A percentile compares a stretch with the other conserved stretches of the same genome.
These are phyloP conservation scores for Evansstolkia leycettana DNA, from an alignment of 495 filamentous ascomycete genomes.

Conservation along the genomic window DNA sequence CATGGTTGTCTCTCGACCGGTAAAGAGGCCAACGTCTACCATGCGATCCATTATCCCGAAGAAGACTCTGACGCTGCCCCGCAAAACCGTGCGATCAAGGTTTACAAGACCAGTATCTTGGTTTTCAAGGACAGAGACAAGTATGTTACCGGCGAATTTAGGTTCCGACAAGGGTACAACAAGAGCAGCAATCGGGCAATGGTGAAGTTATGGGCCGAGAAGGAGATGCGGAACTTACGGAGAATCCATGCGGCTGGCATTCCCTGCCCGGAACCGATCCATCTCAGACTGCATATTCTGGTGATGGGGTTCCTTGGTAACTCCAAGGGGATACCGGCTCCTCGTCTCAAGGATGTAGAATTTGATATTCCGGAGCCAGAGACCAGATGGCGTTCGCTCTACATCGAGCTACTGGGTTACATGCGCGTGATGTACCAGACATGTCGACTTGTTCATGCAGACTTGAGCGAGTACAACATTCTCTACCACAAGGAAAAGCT, in stretches of 20 bases:
- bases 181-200: slow-evolving; percentile 88
- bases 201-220: slow-evolving; percentile 97
- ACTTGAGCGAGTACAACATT: slow-evolving; percentile 95
- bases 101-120: slow-evolving; percentile 94
- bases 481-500: slow-evolving; percentile 75
- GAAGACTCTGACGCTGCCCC: slow-evolving; percentile 29
- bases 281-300: slow-evolving; percentile 78
- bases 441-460: slow-evolving; percentile 85
- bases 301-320: slow-evolving; percentile 91
- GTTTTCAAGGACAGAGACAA: slow-evolving; percentile 95
- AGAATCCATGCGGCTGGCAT: slow-evolving; percentile 74
- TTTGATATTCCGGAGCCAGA: slow-evolving; percentile 43
- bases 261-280: slow-evolving; percentile 77
- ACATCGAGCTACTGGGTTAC: slow-evolving; percentile 70
- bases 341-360: slow-evolving; percentile 66
- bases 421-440: slow-evolving; percentile 88
- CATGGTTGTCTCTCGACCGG: slow-evolving; percentile 90
- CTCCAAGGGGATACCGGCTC: slow-evolving; percentile 73
- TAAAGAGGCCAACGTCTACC: slow-evolving; percentile 97
- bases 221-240: slow-evolving; percentile 90
- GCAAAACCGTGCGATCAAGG: slow-evolving; percentile 76
- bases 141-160: slow-evolving; percentile 86
- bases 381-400: slow-evolving; percentile 58
- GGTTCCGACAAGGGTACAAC: slow-evolving; percentile 72
- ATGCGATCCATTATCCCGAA: slow-evolving; percentile 47